Percentiles rank a stretch among this genome's conserved stretches.
Evolutionary conservation across 2,329 filamentous ascomycete genomes (phyloP).

Genomic region (Calonectria pseudoturangicola): DNA sequence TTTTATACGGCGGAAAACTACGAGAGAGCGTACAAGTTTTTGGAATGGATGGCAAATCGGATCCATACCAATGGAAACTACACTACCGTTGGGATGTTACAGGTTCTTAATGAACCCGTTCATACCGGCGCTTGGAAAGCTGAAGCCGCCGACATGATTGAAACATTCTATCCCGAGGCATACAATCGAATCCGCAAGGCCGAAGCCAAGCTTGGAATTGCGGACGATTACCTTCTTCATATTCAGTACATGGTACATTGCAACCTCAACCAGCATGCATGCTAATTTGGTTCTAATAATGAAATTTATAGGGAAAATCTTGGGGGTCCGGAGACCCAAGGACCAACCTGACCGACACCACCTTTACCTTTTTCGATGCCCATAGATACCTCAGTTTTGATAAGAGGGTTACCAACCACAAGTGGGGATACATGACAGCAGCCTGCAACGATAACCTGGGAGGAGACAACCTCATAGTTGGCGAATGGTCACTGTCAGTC

Average conservation of each 20-base stretch:
- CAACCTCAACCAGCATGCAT: neutral
- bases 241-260: conserved; percentile 66
- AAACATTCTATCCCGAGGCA: conserved; percentile 52
- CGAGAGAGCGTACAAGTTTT: conserved; percentile 71
- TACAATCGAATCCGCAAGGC: conserved; percentile 64
- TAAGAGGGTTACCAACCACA: conserved; percentile 62
- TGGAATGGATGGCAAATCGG: conserved; percentile 72
- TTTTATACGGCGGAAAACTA: conserved; percentile 76
- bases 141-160: conserved; percentile 53
- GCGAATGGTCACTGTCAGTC: conserved; percentile 75
- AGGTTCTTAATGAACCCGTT: conserved; percentile 75
- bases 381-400: conserved; percentile 77
- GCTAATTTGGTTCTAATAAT: neutral
- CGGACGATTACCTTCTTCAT: conserved; percentile 67
- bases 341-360: conserved; percentile 63
- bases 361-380: conserved; percentile 72
- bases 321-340: conserved; percentile 76
- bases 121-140: conserved; percentile 56
- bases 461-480: conserved; percentile 68
- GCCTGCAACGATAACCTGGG: conserved; percentile 69
- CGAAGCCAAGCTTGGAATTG: conserved; percentile 66
- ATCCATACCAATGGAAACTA: conserved; percentile 70
- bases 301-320: conserved; percentile 56
- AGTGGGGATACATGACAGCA: conserved; percentile 69
- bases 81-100: conserved; percentile 75